Evolutionary conservation across 805 yeast species (phyloP).

Genomic region (Candida koratica): DNA sequence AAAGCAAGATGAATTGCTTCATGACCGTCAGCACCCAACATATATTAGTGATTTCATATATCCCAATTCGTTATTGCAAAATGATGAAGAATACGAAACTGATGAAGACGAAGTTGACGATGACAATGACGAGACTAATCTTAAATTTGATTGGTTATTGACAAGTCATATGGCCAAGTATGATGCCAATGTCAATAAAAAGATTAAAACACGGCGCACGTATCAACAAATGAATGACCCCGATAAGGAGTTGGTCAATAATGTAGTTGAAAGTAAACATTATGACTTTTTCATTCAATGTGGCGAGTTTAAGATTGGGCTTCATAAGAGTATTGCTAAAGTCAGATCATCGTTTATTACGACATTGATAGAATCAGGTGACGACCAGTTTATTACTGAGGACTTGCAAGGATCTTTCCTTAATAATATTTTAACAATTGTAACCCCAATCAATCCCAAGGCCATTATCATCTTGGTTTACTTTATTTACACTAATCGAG

Average conservation of each 20-base stretch:
- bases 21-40: constrained; percentile 24
- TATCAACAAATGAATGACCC: constrained; percentile 13
- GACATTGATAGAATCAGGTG: constrained; percentile 19
- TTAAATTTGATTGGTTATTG: constrained; percentile 20
- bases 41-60: constrained; percentile 30
- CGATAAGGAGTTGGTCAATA: not conserved
- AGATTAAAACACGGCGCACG: constrained; percentile 15
- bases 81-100: constrained; percentile 16
- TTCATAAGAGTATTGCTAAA: constrained; percentile 31
- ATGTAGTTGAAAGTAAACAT: constrained; percentile 18
- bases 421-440: constrained; percentile 17
- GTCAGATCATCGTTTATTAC: constrained; percentile 28
- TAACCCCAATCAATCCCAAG: constrained; percentile 25
- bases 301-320: constrained; percentile 28
- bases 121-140: constrained; percentile 12
- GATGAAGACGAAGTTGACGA: constrained; percentile 15
- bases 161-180: constrained; percentile 16
- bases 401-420: constrained; percentile 21
- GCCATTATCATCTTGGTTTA: constrained; percentile 42
- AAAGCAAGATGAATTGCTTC: constrained; percentile 42
- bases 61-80: constrained; percentile 13
- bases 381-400: constrained; percentile 23
- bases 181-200: constrained; percentile 14
- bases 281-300: constrained; percentile 32
- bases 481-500: constrained; percentile 47